phyloP scores from a whole-genome alignment of 108 stramenopile species.

The Nannochloropsis gaditana region DNA sequence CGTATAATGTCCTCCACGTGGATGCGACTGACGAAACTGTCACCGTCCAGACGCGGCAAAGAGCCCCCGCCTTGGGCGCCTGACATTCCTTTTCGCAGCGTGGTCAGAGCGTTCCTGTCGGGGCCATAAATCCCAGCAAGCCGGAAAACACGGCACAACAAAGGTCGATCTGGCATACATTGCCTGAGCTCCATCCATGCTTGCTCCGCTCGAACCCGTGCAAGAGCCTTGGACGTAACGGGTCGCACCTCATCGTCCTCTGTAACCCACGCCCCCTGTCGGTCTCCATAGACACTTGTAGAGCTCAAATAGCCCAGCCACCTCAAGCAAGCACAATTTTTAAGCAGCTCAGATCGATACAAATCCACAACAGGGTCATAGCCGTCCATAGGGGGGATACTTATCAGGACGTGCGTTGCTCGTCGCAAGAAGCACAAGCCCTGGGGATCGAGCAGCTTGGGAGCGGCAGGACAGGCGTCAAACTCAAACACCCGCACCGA shows the following conservation, averaged over 20 bases:
- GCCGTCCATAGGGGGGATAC: conserved; percentile 40
- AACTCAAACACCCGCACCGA: conserved; percentile 27
- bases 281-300: conserved; percentile 56
- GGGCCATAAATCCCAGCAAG: conserved; percentile 55
- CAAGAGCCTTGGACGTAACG: conserved; percentile 33
- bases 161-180: neutral
- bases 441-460: conserved; percentile 33
- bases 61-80: conserved; percentile 9
- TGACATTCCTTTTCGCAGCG: conserved; percentile 25
- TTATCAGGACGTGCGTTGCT: conserved; percentile 36
- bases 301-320: conserved; percentile 55
- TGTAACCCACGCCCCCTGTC: conserved; percentile 50
- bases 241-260: conserved; percentile 46
- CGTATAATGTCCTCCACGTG: conserved; percentile 48
- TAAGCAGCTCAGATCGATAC: conserved; percentile 31
- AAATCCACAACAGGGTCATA: conserved; percentile 39
- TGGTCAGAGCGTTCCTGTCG: conserved; percentile 46
- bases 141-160: conserved; percentile 42
- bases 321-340: conserved; percentile 20
- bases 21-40: conserved; percentile 43
- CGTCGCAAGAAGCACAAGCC: conserved; percentile 27
- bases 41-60: conserved; percentile 34
- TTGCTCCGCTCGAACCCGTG: conserved; percentile 42
- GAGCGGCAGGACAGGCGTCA: conserved; percentile 32
- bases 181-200: conserved; percentile 35